Evolutionary conservation across 2,329 filamentous ascomycete species (phyloP).

Genomic region (Pseudodiploospora longispora): DNA sequence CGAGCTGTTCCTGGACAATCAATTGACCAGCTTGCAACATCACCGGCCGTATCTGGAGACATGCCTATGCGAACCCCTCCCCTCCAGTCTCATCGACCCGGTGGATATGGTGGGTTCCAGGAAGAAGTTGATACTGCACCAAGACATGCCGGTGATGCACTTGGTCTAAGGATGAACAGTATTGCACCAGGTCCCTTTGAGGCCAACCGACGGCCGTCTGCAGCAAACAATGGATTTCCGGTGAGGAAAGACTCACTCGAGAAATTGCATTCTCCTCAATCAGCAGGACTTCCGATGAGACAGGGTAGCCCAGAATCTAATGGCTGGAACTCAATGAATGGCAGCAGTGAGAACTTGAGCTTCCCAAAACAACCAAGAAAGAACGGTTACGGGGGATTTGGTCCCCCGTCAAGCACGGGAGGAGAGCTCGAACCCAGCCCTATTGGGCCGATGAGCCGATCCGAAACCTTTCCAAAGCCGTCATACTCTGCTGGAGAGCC

Average conservation of each 20-base stretch:
- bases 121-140: not conserved
- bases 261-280: slow-evolving; percentile 7
- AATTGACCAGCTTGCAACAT: slow-evolving; percentile 38
- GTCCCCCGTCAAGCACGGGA: slow-evolving; percentile 33
- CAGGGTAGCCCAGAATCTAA: slow-evolving; percentile 10
- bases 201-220: slow-evolving; percentile 28
- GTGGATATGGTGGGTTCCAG: slow-evolving; percentile 42
- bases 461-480: slow-evolving; percentile 45
- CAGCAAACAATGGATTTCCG: slow-evolving; percentile 26
- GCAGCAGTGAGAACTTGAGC: slow-evolving; percentile 20
- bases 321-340: slow-evolving; percentile 10
- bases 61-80: slow-evolving; percentile 31
- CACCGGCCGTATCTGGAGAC: slow-evolving; percentile 18
- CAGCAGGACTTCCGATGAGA: slow-evolving; percentile 3
- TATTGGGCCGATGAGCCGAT: slow-evolving; percentile 33
- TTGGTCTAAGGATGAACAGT: slow-evolving; percentile 56
- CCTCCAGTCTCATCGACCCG: slow-evolving; percentile 29
- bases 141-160: slow-evolving; percentile 12
- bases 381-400: slow-evolving; percentile 52
- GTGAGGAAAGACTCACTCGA: slow-evolving; percentile 21
- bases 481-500: slow-evolving; percentile 26
- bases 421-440: slow-evolving; percentile 30
- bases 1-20: slow-evolving; percentile 33
- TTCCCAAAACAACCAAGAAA: slow-evolving; percentile 36
- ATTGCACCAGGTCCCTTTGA: slow-evolving; percentile 63